Conservation (phyloP, 192 early-diverging fungal genomes). For the Dimargaris xerosporica region DNA sequence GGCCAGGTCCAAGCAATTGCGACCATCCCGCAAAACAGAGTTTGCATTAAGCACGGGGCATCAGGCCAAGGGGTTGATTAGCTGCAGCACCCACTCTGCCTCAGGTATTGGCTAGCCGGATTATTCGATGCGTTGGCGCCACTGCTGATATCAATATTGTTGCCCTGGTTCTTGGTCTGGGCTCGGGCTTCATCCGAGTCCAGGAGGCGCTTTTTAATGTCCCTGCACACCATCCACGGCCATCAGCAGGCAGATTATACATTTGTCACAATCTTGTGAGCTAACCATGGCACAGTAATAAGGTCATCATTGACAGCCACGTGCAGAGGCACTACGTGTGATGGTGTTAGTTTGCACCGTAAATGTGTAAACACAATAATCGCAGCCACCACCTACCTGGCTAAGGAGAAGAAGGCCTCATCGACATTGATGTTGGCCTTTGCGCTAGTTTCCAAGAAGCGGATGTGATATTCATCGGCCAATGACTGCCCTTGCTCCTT, state of each 20-base stretch:
- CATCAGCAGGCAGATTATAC: not conserved
- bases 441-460: slow-evolving; percentile 95
- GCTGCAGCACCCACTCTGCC: slow-evolving; percentile 11
- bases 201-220: slow-evolving; percentile 97
- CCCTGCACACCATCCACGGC: slow-evolving; percentile 29
- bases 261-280: not conserved
- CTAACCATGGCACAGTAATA: not conserved
- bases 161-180: not conserved
- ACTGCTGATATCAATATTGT: slow-evolving; percentile 9
- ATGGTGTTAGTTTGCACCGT: not conserved
- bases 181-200: slow-evolving; percentile 57
- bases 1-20: no score
- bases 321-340: not conserved
- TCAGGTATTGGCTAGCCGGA: slow-evolving; percentile 10
- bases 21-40: no score
- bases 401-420: slow-evolving; percentile 93
- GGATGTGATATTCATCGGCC: slow-evolving; percentile 86
- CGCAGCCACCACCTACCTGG: slow-evolving; percentile 38
- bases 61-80: not conserved
- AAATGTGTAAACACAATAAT: not conserved
- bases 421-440: slow-evolving; percentile 97
- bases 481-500: slow-evolving; percentile 93
- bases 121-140: not conserved
- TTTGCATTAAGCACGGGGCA: no score
- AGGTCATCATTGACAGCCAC: not conserved